phyloP scores from a whole-genome alignment of 106 monocot species.

The Amphibolis antarctica region DNA sequence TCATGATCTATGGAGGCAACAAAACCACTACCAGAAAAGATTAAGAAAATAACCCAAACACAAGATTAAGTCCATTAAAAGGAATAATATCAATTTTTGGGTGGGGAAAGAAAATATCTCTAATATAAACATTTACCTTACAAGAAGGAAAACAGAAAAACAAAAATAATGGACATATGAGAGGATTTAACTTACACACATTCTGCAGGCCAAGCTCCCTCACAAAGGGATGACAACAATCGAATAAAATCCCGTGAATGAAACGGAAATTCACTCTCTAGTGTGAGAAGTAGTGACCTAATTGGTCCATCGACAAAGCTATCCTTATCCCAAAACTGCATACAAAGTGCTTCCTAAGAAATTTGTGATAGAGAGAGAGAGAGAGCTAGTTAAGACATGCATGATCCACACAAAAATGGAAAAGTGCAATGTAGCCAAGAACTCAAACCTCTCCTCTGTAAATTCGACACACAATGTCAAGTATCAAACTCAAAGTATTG shows the following conservation, averaged over 20 bases:
- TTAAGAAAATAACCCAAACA: too few species aligned
- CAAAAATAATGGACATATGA: not conserved
- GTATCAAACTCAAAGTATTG: slow-evolving; percentile 29
- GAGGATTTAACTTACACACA: slow-evolving; percentile 67
- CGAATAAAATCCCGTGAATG: slow-evolving; percentile 39
- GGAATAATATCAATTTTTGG: too few species aligned
- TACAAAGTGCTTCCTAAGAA: slow-evolving; percentile 63
- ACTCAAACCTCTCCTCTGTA: slow-evolving; percentile 77
- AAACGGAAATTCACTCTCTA: slow-evolving; percentile 86
- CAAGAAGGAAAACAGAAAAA: not conserved
- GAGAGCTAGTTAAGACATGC: not conserved
- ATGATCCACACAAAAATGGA: not conserved
- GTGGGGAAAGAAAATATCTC: too few species aligned
- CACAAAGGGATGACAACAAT: slow-evolving; percentile 76
- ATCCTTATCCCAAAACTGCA: slow-evolving; percentile 93
- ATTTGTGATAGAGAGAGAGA: slow-evolving; percentile 8
- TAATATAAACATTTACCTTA: too few species aligned
- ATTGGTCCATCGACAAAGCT: slow-evolving; percentile 89
- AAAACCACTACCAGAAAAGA: too few species aligned
- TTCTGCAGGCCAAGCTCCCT: slow-evolving; percentile 77
- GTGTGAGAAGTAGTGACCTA: slow-evolving; percentile 61
- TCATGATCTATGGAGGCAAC: not conserved
- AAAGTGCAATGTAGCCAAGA: not conserved
- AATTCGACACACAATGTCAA: slow-evolving; percentile 59
- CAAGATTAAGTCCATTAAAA: too few species aligned